These are phyloP conservation scores for Neolentinus lepideus DNA, from an alignment of 1,284 basidiomycete species.

Conservation along the genomic window DNA sequence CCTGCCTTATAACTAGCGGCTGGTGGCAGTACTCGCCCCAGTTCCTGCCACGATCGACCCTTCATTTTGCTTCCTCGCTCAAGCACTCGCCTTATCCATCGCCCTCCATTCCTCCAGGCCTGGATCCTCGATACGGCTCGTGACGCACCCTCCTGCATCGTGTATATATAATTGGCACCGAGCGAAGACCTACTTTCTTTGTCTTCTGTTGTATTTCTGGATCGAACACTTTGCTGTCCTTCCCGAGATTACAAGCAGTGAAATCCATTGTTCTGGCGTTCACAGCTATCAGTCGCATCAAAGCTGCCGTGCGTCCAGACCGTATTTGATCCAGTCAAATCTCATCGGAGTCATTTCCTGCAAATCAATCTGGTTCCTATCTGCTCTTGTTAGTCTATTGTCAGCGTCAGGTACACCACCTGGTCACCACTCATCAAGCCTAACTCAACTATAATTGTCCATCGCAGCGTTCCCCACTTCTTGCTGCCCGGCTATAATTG, in stretches of 20 bases:
- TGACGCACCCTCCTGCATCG: neutral
- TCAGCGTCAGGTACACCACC: neutral
- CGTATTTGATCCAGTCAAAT: no score
- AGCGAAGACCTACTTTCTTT: no score
- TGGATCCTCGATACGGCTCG: neutral
- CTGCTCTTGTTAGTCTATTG: neutral
- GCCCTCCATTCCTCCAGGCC: neutral
- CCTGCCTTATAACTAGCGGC: neutral
- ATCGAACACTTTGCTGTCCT: neutral
- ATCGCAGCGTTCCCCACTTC: neutral
- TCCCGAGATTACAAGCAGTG: neutral
- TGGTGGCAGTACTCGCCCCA: neutral
- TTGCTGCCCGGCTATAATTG: neutral
- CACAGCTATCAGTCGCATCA: neutral
- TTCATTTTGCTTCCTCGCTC: neutral
- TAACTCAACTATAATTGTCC: neutral
- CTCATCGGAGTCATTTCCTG: neutral
- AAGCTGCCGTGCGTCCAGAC: neutral
- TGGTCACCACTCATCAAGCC: neutral
- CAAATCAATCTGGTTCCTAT: neutral
- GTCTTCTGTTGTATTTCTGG: no score
- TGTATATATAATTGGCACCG: no score
- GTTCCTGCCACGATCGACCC: neutral
- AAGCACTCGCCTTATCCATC: no score
- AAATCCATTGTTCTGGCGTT: neutral